Percentiles rank a stretch among this genome's conserved stretches.
phyloP scores from a whole-genome alignment of 768 basidiomycete genomes.

The Mycena rosella region DNA sequence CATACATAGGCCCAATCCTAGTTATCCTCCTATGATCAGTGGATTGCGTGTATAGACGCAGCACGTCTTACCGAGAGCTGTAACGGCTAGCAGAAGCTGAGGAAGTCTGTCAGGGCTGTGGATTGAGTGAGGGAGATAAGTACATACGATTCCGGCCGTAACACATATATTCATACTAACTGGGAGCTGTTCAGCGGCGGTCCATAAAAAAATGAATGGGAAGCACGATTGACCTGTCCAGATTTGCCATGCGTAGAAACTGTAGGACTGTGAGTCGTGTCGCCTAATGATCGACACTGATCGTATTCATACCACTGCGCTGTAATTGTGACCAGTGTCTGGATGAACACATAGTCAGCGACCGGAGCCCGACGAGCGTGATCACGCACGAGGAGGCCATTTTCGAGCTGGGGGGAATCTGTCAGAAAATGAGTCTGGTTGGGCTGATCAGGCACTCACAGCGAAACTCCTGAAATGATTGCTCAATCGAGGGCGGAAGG shows the following conservation, averaged over 20 bases:
- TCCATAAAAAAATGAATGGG: not conserved
- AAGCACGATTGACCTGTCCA: conserved; percentile 12
- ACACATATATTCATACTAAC: conserved; percentile 15
- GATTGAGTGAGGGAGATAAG: not conserved
- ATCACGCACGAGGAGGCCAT: conserved; percentile 21
- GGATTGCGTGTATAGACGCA: not conserved
- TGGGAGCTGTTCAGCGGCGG: not conserved
- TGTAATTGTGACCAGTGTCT: conserved; percentile 23
- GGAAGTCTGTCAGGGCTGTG: not conserved
- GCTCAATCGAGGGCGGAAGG: not conserved
- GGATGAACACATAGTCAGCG: not conserved
- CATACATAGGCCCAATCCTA: conserved; percentile 20
- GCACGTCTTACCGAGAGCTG: conserved; percentile 2
- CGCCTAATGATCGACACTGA: not conserved
- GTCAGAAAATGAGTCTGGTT: not conserved
- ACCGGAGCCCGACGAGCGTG: not conserved
- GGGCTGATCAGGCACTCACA: not conserved
- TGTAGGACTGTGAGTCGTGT: not conserved
- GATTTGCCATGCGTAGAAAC: conserved; percentile 32
- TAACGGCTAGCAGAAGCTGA: conserved; percentile 4
- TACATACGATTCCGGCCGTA: conserved; percentile 2
- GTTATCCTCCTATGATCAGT: not conserved
- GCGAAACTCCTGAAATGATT: conserved; percentile 26
- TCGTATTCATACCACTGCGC: conserved; percentile 20
- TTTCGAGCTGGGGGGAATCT: conserved; percentile 11